Evolutionary conservation across 352 stramenopile species (phyloP).

Genomic region (Phytophthora constricta): DNA sequence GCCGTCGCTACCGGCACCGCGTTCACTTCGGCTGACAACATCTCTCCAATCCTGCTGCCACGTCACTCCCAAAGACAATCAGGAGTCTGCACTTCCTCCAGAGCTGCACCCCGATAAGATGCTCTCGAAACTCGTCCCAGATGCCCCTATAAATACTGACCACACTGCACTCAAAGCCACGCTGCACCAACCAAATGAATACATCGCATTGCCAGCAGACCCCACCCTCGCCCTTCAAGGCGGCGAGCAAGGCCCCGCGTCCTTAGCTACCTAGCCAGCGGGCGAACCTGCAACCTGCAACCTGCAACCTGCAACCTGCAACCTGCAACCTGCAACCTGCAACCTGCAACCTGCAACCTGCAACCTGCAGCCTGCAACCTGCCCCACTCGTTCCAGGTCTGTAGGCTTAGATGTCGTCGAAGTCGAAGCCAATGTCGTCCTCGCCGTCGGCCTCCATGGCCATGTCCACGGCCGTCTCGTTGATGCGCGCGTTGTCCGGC

Average conservation of each 20-base stretch:
- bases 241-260: slow-evolving; percentile 11
- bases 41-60: slow-evolving; percentile 8
- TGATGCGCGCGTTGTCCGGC: slow-evolving; percentile 95
- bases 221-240: slow-evolving; percentile 23
- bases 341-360: too few relatives aligned
- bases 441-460: slow-evolving; percentile 82
- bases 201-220: slow-evolving; percentile 36
- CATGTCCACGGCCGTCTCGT: slow-evolving; percentile 90
- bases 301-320: too few relatives aligned
- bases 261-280: slow-evolving; percentile 35
- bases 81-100: neutral
- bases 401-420: slow-evolving; percentile 87
- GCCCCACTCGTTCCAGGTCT: too few relatives aligned
- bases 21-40: slow-evolving; percentile 21
- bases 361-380: too few relatives aligned
- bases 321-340: too few relatives aligned
- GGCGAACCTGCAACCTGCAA: slow-evolving; percentile 10
- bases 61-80: neutral
- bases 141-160: too few relatives aligned
- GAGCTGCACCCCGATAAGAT: too few relatives aligned
- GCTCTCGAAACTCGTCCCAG: too few relatives aligned
- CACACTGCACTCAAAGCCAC: too few relatives aligned
- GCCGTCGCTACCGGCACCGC: slow-evolving; percentile 14
- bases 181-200: slow-evolving; percentile 33
- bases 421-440: slow-evolving; percentile 91